A percentile compares a stretch with the other conserved stretches of the same genome.
Evolutionary conservation across 208 protist genomes (phyloP).

Genomic region (Trypanosoma melophagium): DNA sequence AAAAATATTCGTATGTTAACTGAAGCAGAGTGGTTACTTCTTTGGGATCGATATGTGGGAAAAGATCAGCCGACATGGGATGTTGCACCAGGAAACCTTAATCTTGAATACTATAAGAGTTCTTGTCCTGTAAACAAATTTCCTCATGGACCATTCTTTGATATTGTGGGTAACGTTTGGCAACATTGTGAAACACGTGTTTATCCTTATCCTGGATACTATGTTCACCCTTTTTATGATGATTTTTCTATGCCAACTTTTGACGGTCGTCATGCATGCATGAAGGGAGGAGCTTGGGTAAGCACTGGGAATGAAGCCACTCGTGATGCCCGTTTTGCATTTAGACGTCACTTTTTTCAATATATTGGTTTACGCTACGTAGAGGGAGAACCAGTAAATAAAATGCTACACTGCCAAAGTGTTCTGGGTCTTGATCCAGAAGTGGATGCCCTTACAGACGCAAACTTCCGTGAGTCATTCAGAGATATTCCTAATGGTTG

Average conservation of each 20-base stretch:
- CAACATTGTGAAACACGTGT: constrained; percentile 92
- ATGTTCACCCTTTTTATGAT: constrained; percentile 93
- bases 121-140: constrained; percentile 85
- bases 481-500: constrained; percentile 65
- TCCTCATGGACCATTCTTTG: constrained; percentile 82
- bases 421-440: constrained; percentile 75
- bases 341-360: constrained; percentile 96
- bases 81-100: constrained; percentile 83
- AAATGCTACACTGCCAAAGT: constrained; percentile 24
- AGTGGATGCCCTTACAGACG: constrained; percentile 76
- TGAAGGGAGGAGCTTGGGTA: constrained; percentile 94
- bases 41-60: constrained; percentile 81
- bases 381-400: constrained; percentile 53
- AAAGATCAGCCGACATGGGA: constrained; percentile 78
- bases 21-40: constrained; percentile 87
- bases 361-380: constrained; percentile 93
- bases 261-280: constrained; percentile 93
- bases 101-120: constrained; percentile 85
- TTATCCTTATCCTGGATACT: constrained; percentile 90
- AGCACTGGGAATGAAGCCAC: constrained; percentile 94
- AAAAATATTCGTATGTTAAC: constrained; percentile 87
- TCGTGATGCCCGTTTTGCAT: constrained; percentile 91
- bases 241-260: constrained; percentile 97
- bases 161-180: constrained; percentile 96
- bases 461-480: constrained; percentile 66